Evolutionary conservation across 169 alveolate species (phyloP).

Genomic region (Plasmodium coatneyi): DNA sequence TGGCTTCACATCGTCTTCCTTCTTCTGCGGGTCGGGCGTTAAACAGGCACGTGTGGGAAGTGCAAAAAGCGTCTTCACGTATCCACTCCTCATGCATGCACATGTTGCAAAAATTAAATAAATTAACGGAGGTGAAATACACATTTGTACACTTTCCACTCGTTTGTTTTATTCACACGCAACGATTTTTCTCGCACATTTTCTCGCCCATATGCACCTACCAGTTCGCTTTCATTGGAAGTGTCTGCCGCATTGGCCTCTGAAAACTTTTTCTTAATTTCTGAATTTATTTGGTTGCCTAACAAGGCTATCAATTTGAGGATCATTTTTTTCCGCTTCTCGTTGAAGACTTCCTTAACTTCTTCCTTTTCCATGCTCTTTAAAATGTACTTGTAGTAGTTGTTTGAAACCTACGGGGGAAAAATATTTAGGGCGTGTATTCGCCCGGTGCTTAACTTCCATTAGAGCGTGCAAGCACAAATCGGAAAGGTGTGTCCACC

Average conservation of each 20-base stretch:
- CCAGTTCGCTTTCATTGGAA: constrained; percentile 24
- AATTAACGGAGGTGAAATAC: not conserved
- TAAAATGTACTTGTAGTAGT: constrained; percentile 39
- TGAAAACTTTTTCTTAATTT: constrained; percentile 22
- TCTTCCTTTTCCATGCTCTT: constrained; percentile 66
- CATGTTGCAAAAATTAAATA: not conserved
- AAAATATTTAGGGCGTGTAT: not conserved
- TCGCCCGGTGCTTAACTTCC: not conserved
- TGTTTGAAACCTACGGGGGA: constrained; percentile 34
- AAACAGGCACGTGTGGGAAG: not conserved
- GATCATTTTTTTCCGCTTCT: constrained; percentile 60
- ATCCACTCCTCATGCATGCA: not conserved
- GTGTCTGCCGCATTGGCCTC: constrained; percentile 25
- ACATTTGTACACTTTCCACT: not conserved
- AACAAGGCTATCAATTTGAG: constrained; percentile 52
- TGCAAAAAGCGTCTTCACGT: not conserved
- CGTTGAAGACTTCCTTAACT: constrained; percentile 69
- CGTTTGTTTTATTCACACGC: not conserved
- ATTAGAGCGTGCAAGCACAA: not conserved
- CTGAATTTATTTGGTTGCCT: constrained; percentile 57
- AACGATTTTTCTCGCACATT: not conserved
- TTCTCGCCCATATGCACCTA: not conserved
- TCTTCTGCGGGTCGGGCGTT: constrained; percentile 3
- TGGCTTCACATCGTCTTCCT: constrained; percentile 31
- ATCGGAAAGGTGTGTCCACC: not conserved